Base-by-base conservation (phyloP, 2,329 filamentous ascomycete genomes). In the Diaporthe sp. region DNA sequence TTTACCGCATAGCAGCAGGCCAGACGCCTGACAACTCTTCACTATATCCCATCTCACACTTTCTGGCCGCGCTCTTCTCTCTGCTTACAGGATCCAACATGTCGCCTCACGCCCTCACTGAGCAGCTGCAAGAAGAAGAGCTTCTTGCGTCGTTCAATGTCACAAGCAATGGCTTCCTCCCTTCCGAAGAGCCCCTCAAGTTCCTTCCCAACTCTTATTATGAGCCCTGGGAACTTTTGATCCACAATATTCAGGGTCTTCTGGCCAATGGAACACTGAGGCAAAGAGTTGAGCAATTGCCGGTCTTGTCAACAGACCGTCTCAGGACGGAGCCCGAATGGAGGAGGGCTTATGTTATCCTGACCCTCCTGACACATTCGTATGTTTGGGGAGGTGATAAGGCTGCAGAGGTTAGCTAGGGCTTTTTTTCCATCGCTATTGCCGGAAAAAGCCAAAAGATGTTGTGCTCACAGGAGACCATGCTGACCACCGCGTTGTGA, bases 301-400 rank as follows among this genome's bases (percentile, higher is more conserved):
- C 94, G 0, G 82, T 95, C 0, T 87, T 98, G 1, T 92, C 92
- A 0, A 93, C 93, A 0, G 87, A 90, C 25, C 86, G 88, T 8
- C 87, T 98, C 8, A 82, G 84, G 5, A 89, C 88, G 2, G 92
- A 94, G 79, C 84, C 90, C 1, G 94, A 98, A 86, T 97, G 94
- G 94, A 89, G 93, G 78, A 88, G 95, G 79, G 95, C 95, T 73
- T 98, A 97, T 83, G 89, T 92, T 3, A 88, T 97, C 10, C 87
- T 98, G 57, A 91, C 90, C 0, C 97, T 97, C 80, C 89, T 98
- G 73, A 89, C 94, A 1, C 95, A 98, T 83, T 93, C 91, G 13
- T 98, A 98, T 83, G 92, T 98, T 28, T 98, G 96, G 96, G 95
- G 95, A 74, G 95, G 94, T 31, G 90, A 94, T 58, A 89, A 87